Evolutionary conservation across 2,329 filamentous ascomycete genomes (phyloP).

Genomic region (Dothidotthia symphoricarpi): DNA sequence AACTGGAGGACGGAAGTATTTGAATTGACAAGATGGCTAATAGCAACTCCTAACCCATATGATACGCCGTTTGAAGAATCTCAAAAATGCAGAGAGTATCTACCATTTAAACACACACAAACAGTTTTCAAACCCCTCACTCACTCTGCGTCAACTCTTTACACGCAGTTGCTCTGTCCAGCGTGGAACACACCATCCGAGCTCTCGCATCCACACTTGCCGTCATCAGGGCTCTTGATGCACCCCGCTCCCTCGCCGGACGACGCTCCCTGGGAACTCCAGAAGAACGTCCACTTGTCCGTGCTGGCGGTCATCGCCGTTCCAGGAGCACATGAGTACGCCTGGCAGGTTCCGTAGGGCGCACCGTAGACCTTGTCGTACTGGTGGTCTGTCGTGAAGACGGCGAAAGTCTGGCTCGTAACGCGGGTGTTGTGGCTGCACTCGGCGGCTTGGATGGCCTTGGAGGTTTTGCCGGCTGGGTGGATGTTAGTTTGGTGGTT

Average conservation of each 20-base stretch:
- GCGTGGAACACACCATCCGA: no score
- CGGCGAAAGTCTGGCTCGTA: slow-evolving; percentile 41
- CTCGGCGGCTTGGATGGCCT: slow-evolving; percentile 46
- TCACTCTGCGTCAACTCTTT: no score
- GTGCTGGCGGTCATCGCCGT: slow-evolving; percentile 12
- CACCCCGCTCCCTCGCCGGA: slow-evolving; percentile 27
- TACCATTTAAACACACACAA: no score
- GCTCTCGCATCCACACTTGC: slow-evolving; percentile 27
- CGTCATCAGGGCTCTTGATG: slow-evolving; percentile 27
- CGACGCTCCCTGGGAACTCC: slow-evolving; percentile 17
- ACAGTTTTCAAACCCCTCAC: no score
- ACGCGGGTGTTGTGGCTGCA: slow-evolving; percentile 45
- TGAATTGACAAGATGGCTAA: no score
- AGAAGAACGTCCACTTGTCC: slow-evolving; percentile 27
- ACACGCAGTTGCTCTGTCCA: no score
- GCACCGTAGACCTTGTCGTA: slow-evolving; percentile 47
- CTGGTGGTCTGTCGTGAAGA: slow-evolving; percentile 48
- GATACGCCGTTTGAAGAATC: no score
- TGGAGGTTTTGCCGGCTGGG: slow-evolving; percentile 32
- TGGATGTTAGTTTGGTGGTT: not conserved
- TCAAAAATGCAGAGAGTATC: no score
- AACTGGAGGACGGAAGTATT: no score
- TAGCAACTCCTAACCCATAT: no score
- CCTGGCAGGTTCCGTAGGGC: slow-evolving; percentile 49
- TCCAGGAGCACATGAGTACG: slow-evolving; percentile 24